A percentile compares a stretch with the other conserved stretches of the same genome.
These are phyloP conservation scores for Magnaporthales sp. DNA, from an alignment of 2,329 filamentous ascomycete genomes.

Conservation along the genomic window DNA sequence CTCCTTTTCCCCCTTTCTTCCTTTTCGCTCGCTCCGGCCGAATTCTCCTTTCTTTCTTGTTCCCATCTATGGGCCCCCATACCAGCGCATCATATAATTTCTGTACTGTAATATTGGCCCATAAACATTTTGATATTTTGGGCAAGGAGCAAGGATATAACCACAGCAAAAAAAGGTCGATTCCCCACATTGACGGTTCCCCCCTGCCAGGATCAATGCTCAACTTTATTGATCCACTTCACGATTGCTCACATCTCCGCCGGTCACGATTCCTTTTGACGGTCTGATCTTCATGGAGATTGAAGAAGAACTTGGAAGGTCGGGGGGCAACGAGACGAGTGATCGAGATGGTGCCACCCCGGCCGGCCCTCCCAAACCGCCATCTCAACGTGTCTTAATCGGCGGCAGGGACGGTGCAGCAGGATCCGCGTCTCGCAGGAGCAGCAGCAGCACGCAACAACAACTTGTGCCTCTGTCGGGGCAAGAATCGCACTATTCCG, in stretches of 20 bases:
- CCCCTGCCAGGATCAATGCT: neutral
- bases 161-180: neutral
- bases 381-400: neutral
- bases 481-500: neutral
- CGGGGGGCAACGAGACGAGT: neutral
- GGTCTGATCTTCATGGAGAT: neutral
- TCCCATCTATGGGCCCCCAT: neutral
- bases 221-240: neutral
- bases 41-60: neutral
- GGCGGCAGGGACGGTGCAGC: neutral
- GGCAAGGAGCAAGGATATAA: neutral
- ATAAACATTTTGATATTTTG: neutral
- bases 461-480: neutral
- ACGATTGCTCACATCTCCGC: neutral
- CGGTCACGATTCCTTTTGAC: neutral
- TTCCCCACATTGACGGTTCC: neutral
- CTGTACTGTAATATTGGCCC: neutral
- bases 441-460: neutral
- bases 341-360: neutral
- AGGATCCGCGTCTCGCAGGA: neutral
- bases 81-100: neutral
- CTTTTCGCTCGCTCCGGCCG: neutral
- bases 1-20: neutral
- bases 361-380: neutral
- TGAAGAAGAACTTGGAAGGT: neutral